Percentiles rank a stretch among this genome's conserved stretches.
These are phyloP conservation scores for Psilocybe cyanescens DNA, from an alignment of 768 basidiomycete genomes.

Conservation along the genomic window DNA sequence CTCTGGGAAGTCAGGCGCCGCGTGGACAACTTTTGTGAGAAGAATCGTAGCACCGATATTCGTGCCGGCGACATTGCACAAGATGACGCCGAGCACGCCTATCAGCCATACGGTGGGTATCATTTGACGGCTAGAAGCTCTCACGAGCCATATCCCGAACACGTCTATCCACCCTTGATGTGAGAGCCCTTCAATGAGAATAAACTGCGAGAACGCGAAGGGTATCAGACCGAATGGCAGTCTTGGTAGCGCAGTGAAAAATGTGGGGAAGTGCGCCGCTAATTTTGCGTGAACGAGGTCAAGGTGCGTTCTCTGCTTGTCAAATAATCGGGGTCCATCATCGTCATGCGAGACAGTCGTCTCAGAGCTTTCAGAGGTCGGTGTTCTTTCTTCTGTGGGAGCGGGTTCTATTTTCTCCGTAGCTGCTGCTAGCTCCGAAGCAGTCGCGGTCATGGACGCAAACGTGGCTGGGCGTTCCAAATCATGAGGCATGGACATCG, in stretches of 20 bases:
- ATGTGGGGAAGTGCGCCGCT: slow-evolving; percentile 65
- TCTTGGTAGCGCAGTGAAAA: slow-evolving; percentile 63
- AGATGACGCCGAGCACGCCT: slow-evolving; percentile 70
- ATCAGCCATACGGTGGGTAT: slow-evolving; percentile 65
- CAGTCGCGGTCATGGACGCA: slow-evolving; percentile 18
- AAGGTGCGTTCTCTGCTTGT: slow-evolving; percentile 20
- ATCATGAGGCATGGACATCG: slow-evolving; percentile 27
- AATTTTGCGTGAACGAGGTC: slow-evolving; percentile 16
- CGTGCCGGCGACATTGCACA: slow-evolving; percentile 85
- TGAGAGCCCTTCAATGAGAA: slow-evolving; percentile 84
- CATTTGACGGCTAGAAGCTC: slow-evolving; percentile 44
- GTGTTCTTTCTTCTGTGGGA: background rate
- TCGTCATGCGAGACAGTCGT: slow-evolving; percentile 4
- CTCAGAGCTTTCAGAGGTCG: background rate
- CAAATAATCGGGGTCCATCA: slow-evolving; percentile 19
- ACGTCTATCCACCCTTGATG: slow-evolving; percentile 88
- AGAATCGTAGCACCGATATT: slow-evolving; percentile 94
- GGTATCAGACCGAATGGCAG: slow-evolving; percentile 85
- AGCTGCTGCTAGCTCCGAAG: slow-evolving; percentile 3
- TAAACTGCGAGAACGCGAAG: slow-evolving; percentile 94
- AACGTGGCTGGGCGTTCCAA: slow-evolving; percentile 22
- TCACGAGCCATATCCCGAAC: slow-evolving; percentile 71
- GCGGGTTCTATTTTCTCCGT: slow-evolving; percentile 3
- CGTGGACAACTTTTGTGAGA: slow-evolving; percentile 75
- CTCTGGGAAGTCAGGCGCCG: slow-evolving; percentile 36